phyloP scores from a whole-genome alignment of 192 early-diverging fungal species.

The Tieghemiomyces parasiticus region DNA sequence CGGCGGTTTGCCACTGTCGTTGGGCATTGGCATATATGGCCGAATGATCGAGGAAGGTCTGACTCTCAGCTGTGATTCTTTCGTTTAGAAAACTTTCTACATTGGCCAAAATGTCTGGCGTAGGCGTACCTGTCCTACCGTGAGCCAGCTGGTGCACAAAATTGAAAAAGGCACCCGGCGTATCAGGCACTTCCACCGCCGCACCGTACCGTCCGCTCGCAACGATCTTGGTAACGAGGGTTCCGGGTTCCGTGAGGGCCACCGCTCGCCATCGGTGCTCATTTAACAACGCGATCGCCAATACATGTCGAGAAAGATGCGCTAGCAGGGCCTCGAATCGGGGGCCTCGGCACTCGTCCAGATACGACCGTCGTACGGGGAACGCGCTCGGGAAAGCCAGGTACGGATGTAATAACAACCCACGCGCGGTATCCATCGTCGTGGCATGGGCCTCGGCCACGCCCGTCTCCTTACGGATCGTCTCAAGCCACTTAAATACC shows the following conservation, averaged over 20 bases:
- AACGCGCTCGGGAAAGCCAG: constrained; percentile 17
- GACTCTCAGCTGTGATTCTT: too few species aligned
- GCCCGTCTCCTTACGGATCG: constrained; percentile 27
- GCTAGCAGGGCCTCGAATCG: constrained; percentile 23
- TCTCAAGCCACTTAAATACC: constrained; percentile 41
- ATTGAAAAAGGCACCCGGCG: not conserved
- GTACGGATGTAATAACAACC: constrained; percentile 12
- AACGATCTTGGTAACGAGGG: too few species aligned
- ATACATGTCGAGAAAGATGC: not conserved
- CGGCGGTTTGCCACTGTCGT: too few species aligned
- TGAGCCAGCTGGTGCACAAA: not conserved
- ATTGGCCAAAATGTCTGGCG: not conserved
- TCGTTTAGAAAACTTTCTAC: not conserved
- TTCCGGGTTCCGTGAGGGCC: not conserved
- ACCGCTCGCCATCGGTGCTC: not conserved
- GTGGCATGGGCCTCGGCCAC: too few species aligned
- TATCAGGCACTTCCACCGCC: not conserved
- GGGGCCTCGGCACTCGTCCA: constrained; percentile 27
- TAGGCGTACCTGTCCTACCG: not conserved
- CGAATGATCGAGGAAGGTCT: too few species aligned
- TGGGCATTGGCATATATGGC: too few species aligned
- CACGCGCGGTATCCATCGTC: too few species aligned
- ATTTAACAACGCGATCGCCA: not conserved
- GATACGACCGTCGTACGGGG: constrained; percentile 25
- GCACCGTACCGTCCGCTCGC: not conserved